These are phyloP conservation scores for Phytophthora chlamydospora DNA, from an alignment of 352 stramenopile species.

Conservation along the genomic window DNA sequence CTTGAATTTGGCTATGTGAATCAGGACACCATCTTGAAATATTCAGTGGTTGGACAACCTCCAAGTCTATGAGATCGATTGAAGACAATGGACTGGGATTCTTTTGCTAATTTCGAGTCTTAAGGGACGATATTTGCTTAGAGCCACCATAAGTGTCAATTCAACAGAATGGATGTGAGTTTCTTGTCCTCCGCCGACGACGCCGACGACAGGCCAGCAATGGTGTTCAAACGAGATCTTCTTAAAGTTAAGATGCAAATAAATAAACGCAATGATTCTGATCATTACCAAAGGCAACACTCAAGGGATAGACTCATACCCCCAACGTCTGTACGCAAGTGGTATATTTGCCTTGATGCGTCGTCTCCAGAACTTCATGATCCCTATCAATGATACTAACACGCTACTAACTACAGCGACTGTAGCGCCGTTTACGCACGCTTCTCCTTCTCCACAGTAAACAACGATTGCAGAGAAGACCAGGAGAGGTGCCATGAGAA, in stretches of 20 bases:
- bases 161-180: too few relatives aligned
- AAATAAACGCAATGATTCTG: constrained; percentile 24
- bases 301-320: constrained; percentile 35
- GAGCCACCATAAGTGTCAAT: too few relatives aligned
- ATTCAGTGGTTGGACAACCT: too few relatives aligned
- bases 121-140: too few relatives aligned
- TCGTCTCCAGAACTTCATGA: constrained; percentile 28
- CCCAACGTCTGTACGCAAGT: constrained; percentile 32
- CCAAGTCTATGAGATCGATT: too few relatives aligned
- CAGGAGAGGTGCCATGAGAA: constrained; percentile 29
- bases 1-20: too few relatives aligned
- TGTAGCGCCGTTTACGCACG: constrained; percentile 22
- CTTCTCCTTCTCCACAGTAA: constrained; percentile 33
- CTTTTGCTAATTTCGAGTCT: too few relatives aligned
- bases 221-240: constrained; percentile 31
- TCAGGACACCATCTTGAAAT: too few relatives aligned
- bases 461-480: constrained; percentile 35
- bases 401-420: constrained; percentile 33
- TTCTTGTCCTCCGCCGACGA: too few relatives aligned
- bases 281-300: constrained; percentile 28
- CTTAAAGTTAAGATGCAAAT: constrained; percentile 22
- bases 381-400: constrained; percentile 32
- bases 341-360: constrained; percentile 32
- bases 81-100: too few relatives aligned
- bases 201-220: constrained; percentile 20